Base-by-base conservation (phyloP, 2,329 filamentous ascomycete species). In the Parafenestella ontariensis region DNA sequence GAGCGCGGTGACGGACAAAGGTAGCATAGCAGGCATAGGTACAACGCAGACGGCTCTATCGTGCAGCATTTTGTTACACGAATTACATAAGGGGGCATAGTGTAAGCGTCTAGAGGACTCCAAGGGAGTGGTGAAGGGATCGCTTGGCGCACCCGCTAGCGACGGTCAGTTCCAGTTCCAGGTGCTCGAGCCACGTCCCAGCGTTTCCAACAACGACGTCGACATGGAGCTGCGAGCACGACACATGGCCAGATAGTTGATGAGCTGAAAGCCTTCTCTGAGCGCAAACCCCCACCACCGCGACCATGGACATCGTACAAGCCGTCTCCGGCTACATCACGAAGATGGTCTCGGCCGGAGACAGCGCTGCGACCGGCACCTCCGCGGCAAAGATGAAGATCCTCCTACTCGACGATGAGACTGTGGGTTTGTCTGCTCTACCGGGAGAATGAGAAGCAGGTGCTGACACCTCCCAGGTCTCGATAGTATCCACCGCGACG, bases 371-470 rank as follows among this genome's bases (percentile, higher is more conserved):
- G 45, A 81, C 86, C 50, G 85, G 86, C 56, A 84, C 86, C 40
- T 83, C 88, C 46, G 88, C 91, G 20, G 86, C 91, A 37, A 98
- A 97, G 82, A 99, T 99, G 95, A 99, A 99, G 87, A 95, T 98
- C 57, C 81, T 99, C 52, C 82, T 99, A 60, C 82, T 99, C 66
- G 95, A 99, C 77, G 89, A 87, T 78, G 95, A 98, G 78, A 99
- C 95, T 63, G 87, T 88, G 80, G 76, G 85, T 81, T 75, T 78
- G 77, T 79, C 71, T 69, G 44, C 71, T 74, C 71, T 56, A 69
- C 68, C 71, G 63, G 40, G 37, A 9, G 21, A n/a, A 8, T 13
- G 10, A 13, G 15, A 37, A 36, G 7, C 33, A 39, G 28, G 31
- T 42, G n/a, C 65, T 75, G 18, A 70, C 49, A 40, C 41, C 21